phyloP scores from a whole-genome alignment of 495 filamentous ascomycete genomes.

The Penicillium robsamsonii region DNA sequence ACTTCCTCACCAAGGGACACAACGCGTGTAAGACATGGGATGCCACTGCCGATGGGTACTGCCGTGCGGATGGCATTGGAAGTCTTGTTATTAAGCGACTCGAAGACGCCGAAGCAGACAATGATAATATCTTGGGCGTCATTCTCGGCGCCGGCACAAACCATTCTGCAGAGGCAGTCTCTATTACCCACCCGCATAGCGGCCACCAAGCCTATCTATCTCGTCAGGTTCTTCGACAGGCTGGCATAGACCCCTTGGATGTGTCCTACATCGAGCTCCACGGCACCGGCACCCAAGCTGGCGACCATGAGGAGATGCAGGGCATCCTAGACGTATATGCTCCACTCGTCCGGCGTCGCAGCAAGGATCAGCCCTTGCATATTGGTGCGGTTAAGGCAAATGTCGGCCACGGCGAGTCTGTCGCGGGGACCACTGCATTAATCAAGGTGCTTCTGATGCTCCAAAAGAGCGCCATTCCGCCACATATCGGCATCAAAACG shows the following conservation, averaged over 20 bases:
- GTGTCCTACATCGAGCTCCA: conserved; percentile 53
- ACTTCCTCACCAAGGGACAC: conserved; percentile 66
- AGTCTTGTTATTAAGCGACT: conserved; percentile 47
- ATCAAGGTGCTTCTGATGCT: conserved; percentile 28
- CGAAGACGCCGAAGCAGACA: conserved; percentile 46
- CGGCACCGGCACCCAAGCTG: conserved; percentile 47
- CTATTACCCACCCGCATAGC: conserved; percentile 49
- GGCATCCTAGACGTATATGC: conserved; percentile 30
- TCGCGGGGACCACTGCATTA: not conserved
- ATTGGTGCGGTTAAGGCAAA: conserved; percentile 1
- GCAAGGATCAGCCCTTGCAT: too few relatives aligned
- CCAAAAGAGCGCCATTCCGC: conserved; percentile 29
- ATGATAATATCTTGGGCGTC: conserved; percentile 45
- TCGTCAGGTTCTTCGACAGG: too few relatives aligned
- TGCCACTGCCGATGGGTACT: conserved; percentile 68
- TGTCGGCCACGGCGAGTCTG: not conserved
- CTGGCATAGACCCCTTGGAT: conserved; percentile 47
- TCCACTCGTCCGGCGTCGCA: too few relatives aligned
- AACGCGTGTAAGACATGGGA: conserved; percentile 69
- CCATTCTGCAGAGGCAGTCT: conserved; percentile 44
- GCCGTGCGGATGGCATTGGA: conserved; percentile 54
- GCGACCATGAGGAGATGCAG: conserved; percentile 34
- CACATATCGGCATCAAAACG: conserved; percentile 43
- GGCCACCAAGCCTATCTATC: too few relatives aligned
- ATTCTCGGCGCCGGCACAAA: conserved; percentile 42